Conservation (phyloP, 371 early-diverging fungal genomes). For the Cokeromyces recurvatus region DNA sequence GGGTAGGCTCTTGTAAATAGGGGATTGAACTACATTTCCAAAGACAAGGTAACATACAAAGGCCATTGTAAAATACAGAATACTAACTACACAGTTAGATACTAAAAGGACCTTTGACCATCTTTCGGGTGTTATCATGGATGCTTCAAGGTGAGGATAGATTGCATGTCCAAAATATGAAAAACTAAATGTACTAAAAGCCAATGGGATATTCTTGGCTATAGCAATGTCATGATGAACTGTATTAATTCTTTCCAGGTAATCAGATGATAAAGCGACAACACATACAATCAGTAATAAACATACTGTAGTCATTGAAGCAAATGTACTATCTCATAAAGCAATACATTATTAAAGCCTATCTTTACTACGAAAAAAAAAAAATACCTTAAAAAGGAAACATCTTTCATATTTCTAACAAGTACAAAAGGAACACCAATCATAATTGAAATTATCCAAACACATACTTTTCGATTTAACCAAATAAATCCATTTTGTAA, state of each 20-base stretch:
- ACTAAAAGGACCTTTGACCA: slow-evolving; percentile 69
- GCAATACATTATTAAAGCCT: slow-evolving; percentile 41
- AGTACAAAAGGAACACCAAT: slow-evolving; percentile 48
- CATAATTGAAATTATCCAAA: slow-evolving; percentile 54
- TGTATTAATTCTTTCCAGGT: slow-evolving; percentile 12
- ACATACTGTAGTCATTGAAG: slow-evolving; percentile 45
- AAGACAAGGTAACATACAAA: slow-evolving; percentile 75
- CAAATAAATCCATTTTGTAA: slow-evolving; percentile 9
- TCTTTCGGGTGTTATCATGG: slow-evolving; percentile 70
- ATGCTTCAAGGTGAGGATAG: slow-evolving; percentile 77
- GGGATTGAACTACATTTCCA: slow-evolving; percentile 63
- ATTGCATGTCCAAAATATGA: slow-evolving; percentile 78
- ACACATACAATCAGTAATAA: slow-evolving; percentile 41
- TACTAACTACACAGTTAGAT: slow-evolving; percentile 62
- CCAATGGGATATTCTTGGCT: slow-evolving; percentile 47
- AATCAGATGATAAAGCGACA: slow-evolving; percentile 38
- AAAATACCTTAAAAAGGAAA: slow-evolving; percentile 43
- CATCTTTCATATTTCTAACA: slow-evolving; percentile 55
- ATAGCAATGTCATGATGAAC: slow-evolving; percentile 40
- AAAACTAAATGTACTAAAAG: slow-evolving; percentile 66
- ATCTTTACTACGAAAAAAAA: too few species aligned
- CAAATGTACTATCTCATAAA: slow-evolving; percentile 64
- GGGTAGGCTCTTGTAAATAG: slow-evolving; percentile 73
- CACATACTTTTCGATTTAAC: slow-evolving; percentile 46
- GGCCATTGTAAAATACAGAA: slow-evolving; percentile 73